Conservation (phyloP, 1,284 basidiomycete genomes). For the Leccinum laetum region DNA sequence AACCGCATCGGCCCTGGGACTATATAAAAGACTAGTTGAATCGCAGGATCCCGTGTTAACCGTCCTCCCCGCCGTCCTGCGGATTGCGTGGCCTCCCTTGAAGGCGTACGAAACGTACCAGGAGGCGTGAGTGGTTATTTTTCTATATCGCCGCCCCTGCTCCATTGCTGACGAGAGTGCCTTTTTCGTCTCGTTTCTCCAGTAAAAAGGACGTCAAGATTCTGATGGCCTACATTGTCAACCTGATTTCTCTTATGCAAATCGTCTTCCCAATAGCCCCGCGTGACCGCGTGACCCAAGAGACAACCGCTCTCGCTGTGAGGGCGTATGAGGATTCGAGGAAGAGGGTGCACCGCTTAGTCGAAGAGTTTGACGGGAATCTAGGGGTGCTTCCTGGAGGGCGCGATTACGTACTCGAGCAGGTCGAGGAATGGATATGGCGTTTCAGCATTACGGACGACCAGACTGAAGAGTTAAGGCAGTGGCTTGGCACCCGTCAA, state of each 20-base stretch:
- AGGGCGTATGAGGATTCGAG: background rate
- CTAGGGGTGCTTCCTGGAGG: conserved; percentile 1
- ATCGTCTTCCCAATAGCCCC: conserved; percentile 9
- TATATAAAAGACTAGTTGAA: background rate
- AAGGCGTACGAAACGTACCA: conserved; percentile 1
- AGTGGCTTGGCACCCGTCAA: rapidly evolving
- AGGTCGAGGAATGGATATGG: conserved; percentile 16
- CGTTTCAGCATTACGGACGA: conserved; percentile 6
- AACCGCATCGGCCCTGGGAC: background rate
- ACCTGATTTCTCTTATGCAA: conserved; percentile 23
- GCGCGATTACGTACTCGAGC: conserved; percentile 10
- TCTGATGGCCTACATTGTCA: conserved; percentile 19
- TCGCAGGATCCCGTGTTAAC: conserved; percentile 5
- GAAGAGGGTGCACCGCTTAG: background rate
- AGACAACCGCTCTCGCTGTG: background rate
- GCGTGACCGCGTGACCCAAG: background rate
- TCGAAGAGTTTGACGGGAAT: conserved; percentile 1
- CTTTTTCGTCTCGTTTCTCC: background rate
- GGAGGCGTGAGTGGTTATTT: conserved; percentile 10
- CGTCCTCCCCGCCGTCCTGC: background rate
- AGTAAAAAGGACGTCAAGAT: conserved; percentile 6
- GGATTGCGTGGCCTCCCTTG: conserved; percentile 11
- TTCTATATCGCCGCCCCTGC: background rate
- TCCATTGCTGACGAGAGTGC: background rate
- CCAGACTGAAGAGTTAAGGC: conserved; percentile 4